A percentile compares a stretch with the other conserved stretches of the same genome.
phyloP scores from a whole-genome alignment of 2,329 filamentous ascomycete species.

The Fusarium sp. region DNA sequence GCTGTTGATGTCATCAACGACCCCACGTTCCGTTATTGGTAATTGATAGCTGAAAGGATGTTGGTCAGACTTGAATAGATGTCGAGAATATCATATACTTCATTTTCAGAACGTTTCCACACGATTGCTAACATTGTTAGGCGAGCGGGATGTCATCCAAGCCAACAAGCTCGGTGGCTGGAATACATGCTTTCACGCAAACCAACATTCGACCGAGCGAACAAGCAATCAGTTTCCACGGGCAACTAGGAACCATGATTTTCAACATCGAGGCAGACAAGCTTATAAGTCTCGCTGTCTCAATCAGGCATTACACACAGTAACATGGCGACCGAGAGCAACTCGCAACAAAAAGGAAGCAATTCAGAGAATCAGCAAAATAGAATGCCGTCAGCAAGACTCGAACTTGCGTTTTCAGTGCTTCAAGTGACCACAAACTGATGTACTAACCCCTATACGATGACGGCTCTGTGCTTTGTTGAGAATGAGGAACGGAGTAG shows the following conservation, averaged over 20 bases:
- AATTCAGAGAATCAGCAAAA: not conserved
- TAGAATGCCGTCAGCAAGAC: slow-evolving; percentile 40
- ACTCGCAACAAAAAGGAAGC: not conserved
- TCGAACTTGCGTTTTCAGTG: slow-evolving; percentile 49
- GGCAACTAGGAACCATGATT: not conserved
- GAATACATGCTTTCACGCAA: not conserved
- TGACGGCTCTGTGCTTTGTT: slow-evolving; percentile 30
- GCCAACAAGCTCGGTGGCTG: not conserved
- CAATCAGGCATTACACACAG: not conserved
- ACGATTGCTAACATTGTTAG: no score
- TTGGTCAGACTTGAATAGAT: no score
- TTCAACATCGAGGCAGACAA: not conserved
- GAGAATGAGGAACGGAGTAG: not conserved
- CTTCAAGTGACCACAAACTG: slow-evolving; percentile 46
- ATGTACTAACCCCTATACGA: slow-evolving; percentile 49
- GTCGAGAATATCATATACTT: no score
- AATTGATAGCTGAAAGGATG: slow-evolving; percentile 15
- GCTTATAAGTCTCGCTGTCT: not conserved
- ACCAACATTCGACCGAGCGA: not conserved
- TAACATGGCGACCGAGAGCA: not conserved
- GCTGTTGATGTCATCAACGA: slow-evolving; percentile 33
- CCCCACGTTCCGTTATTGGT: slow-evolving; percentile 38
- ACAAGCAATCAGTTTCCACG: not conserved
- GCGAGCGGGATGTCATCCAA: not conserved
- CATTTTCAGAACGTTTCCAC: no score